Base-by-base conservation (phyloP, 805 yeast species). In the Ogataea pignaliae region DNA sequence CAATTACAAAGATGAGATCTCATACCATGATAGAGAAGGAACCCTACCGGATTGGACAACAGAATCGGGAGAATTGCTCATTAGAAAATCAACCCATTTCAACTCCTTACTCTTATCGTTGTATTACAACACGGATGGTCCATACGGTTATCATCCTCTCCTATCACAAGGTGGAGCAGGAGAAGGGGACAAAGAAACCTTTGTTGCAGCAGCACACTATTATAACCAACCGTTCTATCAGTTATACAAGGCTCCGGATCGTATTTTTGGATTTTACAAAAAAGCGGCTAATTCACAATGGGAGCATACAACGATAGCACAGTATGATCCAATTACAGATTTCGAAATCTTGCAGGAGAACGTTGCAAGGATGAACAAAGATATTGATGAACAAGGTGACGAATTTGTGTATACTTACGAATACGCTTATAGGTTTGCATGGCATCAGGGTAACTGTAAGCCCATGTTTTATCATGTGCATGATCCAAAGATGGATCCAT, bases 101-200 rank as follows among this genome's bases (percentile, higher is more conserved):
- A 67, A 69, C 51, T 74, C 83, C 1, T 60, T 84, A 34, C 65
- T 84, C 44, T 63, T 84, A 37, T 72, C 88, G 0, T 59, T 81
- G 15, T 84, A 82, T 60, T 84, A 85, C 60, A 84, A 84, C 54
- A 63, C 76, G 38, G 76, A 73, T 58, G 88, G 88, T 0, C 83
- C 83, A 17, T 59, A 70, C 2, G 67, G 73, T 38, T 83, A 72
- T 57, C 81, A 81, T 58, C 79, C 79, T 3, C 63, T 83, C 36
- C 63, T 83, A 34, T 68, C 83, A 2, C 80, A 80, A 60, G 83
- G 84, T 30, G 71, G 73, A 36, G 74, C 73, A 3, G 90, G 90
- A 12, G 87, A 81, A 62, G 89, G 89, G 40, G 90, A 84, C 58
- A 84, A 84, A 58, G 89, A 84, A 48, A 83, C 90, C 0, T 80